Percentiles rank a stretch among this genome's conserved stretches.
phyloP scores from a whole-genome alignment of 116 monocot genomes.

The Posidonia oceanica region DNA sequence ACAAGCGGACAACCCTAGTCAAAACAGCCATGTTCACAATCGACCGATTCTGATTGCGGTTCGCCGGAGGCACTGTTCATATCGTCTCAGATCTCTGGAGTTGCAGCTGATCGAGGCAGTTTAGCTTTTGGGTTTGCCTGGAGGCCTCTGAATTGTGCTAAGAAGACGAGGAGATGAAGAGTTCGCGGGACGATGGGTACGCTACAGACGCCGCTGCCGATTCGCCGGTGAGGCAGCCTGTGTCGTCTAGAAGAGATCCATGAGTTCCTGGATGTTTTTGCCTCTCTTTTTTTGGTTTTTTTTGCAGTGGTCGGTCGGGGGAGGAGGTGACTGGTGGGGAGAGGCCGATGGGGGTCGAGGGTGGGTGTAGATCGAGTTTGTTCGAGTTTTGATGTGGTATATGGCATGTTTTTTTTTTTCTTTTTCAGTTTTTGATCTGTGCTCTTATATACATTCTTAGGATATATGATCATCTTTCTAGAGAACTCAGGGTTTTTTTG shows the following conservation, averaged over 20 bases:
- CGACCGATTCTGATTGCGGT: background rate
- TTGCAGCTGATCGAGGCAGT: too few relatives aligned
- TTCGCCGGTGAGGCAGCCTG: slow-evolving; percentile 6
- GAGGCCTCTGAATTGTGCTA: too few relatives aligned
- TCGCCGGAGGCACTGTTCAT: too few relatives aligned
- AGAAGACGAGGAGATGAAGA: slow-evolving; percentile 6
- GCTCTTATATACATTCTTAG: background rate
- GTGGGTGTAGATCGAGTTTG: slow-evolving; percentile 2
- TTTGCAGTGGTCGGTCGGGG: background rate
- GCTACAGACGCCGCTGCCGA: background rate
- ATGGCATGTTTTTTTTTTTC: too few relatives aligned
- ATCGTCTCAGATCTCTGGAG: too few relatives aligned
- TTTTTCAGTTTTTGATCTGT: background rate
- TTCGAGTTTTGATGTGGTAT: background rate
- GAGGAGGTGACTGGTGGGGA: background rate
- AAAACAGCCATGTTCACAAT: too few relatives aligned
- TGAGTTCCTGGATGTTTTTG: slow-evolving; percentile 3
- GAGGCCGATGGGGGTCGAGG: background rate
- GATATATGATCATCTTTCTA: background rate
- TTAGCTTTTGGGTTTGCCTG: too few relatives aligned
- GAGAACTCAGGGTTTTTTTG: background rate
- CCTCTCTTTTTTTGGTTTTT: background rate
- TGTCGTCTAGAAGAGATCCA: slow-evolving; percentile 9
- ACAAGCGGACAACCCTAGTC: too few relatives aligned
- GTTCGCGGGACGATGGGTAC: slow-evolving; percentile 6